Base-by-base conservation (phyloP, 2,329 filamentous ascomycete genomes). In the Ascochyta rabiei region DNA sequence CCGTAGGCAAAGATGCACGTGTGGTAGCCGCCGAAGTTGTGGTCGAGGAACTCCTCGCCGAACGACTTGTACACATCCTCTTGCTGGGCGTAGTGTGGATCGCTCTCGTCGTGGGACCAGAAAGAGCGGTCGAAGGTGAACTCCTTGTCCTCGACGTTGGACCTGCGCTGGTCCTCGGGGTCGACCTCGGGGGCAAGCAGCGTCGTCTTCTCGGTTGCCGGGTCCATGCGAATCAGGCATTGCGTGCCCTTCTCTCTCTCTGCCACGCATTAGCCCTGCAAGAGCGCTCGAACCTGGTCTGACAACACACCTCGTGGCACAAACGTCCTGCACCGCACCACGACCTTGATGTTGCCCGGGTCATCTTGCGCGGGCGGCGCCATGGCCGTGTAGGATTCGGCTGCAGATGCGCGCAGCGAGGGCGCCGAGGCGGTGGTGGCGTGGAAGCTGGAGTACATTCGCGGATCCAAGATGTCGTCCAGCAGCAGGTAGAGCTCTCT, bases 1-100 rank as follows among this genome's bases (percentile, higher is more conserved):
- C 95, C 95, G 70, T 99, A 98, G 57, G 95, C 95, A 72, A 99
- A 98, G 65, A 99, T 99, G 76, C 95, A 99, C 0, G 95, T 99
- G 77, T 99, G 93, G 79, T 99, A 99, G 61, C 95, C 95, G 73
- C 97, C 93, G 69, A 99, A 99, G 79, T 99, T 99, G 82, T 99
- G 95, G 76, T 99, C 95, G 59, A 99, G 84, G 65, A 99, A 98
- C 71, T 98, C 95, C 75, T 97, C 92, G 50, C 95, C 95, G 21
- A 99, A 84, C 55, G 89, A 89, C 70, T 95, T 91, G 81, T 99
- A 98, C 51, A 99, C 89, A 68, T 97, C 90, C 68, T 92, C 90
- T 74, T 99, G 95, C 57, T 89, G 84, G 3, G 95, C 93, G 73
- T 97, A 99, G 77, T 97, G 91, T 28, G 86, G 80, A 71, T 96